Percentiles rank a stretch among this genome's conserved stretches.
These are phyloP conservation scores for Eutrema heterophyllum DNA, from an alignment of 345 rosid species.

Conservation along the genomic window DNA sequence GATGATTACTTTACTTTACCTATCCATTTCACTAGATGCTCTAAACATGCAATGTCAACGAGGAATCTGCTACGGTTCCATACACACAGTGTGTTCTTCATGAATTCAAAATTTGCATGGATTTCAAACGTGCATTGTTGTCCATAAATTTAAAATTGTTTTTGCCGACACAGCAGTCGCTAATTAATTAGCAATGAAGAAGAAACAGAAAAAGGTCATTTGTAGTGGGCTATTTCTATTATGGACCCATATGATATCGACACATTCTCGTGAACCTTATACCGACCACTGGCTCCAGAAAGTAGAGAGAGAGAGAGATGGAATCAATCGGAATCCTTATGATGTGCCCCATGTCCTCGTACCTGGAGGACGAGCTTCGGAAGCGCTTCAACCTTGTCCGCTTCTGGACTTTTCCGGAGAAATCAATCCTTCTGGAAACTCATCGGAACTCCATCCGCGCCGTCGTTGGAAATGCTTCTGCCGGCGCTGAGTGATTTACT, in stretches of 20 bases:
- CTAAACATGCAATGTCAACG: constrained; percentile 5
- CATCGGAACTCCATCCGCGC: constrained; percentile 59
- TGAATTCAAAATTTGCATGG: not conserved
- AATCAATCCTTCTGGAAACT: constrained; percentile 35
- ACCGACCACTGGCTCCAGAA: not conserved
- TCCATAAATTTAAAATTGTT: not conserved
- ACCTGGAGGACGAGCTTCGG: constrained; percentile 67
- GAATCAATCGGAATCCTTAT: constrained; percentile 66
- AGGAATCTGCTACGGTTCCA: not conserved
- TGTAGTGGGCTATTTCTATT: not conserved
- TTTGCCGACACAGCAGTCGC: not conserved
- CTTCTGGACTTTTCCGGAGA: constrained; percentile 44
- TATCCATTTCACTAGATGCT: not conserved
- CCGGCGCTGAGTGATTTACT: constrained; percentile 69
- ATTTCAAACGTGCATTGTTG: constrained; percentile 10
- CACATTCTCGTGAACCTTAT: not conserved
- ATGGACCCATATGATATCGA: not conserved
- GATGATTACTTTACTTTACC: not conserved
- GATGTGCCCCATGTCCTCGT: constrained; percentile 53
- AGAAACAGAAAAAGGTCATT: too few relatives aligned
- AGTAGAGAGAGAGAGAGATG: constrained; percentile 31
- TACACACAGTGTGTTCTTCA: not conserved
- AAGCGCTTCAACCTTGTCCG: constrained; percentile 62
- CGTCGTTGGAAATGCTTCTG: constrained; percentile 53
- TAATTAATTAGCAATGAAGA: too few relatives aligned